Evolutionary conservation across 2,329 filamentous ascomycete genomes (phyloP), one percentile per base, ranked within the genome.

Genomic region (Fusarium sp.): DNA sequence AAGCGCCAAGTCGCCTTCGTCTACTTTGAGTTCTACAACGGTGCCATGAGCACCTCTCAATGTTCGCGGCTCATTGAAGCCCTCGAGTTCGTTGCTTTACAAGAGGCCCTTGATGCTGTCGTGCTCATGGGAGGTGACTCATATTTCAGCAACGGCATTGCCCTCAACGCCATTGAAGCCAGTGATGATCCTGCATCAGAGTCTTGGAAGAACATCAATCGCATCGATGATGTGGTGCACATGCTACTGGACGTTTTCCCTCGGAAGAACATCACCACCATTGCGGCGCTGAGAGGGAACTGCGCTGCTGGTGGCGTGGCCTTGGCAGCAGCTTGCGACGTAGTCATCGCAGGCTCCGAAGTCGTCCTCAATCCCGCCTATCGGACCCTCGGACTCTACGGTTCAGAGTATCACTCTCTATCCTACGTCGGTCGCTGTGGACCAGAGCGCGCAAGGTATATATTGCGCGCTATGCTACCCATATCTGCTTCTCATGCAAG

Each of bases 1-100:
- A 54, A 57, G 37, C 54, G 48, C 3, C 52, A 62, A 31, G 48
- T 72, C 3, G 70, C 69, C 5, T 69, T 57, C 5, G 54, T 72
- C 19, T 72, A 72, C 21, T 72, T 72, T 8, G 57, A 69, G 10
- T 72, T 72, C 38, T 72, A 72, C 35, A 72, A 72, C 18, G 70
- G 70, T 7, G 65, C 70, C 23, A 72, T 72, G 70, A 69, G 65
- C 45, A 72, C 70, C 0, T 29, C 46, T 9, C 64, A 72, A 52
- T 72, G 70, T 41, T 72, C 65, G 16, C 64, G 65, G 21, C 65
- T 72, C 9, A 49, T 72, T 15, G 60, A 72, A 38, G 65, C 69
- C 5, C 60, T 72, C 7, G 52, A 72, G 10, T 60, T 21, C 10
- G 65, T 69, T 21, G 61, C n/a, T 18, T 49, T 37, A 3, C 27